Percentiles rank a stretch among this genome's conserved stretches.
phyloP scores from a whole-genome alignment of 2,329 filamentous ascomycete genomes.

The Conoideocrella luteorostrata region DNA sequence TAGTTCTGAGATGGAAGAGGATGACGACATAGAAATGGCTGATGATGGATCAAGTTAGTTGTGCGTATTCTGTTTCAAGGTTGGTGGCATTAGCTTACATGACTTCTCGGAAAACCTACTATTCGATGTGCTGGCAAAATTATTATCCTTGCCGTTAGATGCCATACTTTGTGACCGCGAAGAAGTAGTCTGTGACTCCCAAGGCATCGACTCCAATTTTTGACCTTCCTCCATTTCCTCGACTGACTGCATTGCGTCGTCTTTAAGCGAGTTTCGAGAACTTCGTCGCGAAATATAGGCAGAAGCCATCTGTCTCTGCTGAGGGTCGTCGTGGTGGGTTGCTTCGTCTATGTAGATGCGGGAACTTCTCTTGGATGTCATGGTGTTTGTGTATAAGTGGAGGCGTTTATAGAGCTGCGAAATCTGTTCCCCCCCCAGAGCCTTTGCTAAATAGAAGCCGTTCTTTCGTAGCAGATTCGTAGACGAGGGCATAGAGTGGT shows the following conservation, averaged over 20 bases:
- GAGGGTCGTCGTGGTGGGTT: conserved; percentile 9
- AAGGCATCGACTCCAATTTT: conserved; percentile 7
- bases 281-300: conserved; percentile 22
- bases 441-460: no score
- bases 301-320: conserved; percentile 10
- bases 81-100: conserved; percentile 1
- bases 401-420: no score
- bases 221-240: conserved; percentile 20
- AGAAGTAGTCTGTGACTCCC: conserved; percentile 11
- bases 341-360: conserved; percentile 16
- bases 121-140: neutral
- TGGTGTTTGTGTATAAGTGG: conserved; percentile 1
- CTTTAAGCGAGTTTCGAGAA: conserved; percentile 22
- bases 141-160: conserved; percentile 14
- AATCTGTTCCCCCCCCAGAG: no score
- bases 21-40: neutral
- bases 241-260: conserved; percentile 17
- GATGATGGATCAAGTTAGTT: neutral
- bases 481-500: no score
- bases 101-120: conserved; percentile 1
- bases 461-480: no score
- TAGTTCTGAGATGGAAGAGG: conserved; percentile 5
- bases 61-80: no score
- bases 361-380: conserved; percentile 19
- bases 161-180: conserved; percentile 1